Evolutionary conservation across 441 rosid genomes (phyloP), one percentile per base, ranked within the genome.

Genomic region (Raphanus hybrid): DNA sequence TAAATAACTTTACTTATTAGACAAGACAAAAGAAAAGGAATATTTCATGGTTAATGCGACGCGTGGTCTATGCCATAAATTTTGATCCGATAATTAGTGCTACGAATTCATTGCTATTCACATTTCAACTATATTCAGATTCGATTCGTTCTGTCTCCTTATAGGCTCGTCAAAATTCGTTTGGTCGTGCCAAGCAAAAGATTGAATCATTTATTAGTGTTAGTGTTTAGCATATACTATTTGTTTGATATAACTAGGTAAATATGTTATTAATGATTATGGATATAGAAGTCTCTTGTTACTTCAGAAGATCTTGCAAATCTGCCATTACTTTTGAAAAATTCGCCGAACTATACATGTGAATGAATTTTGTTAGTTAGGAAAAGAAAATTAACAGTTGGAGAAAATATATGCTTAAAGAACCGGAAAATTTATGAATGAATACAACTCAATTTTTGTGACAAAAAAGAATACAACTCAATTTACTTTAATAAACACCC

Each of bases 131-230:
- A 34, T 63, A 3, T 23, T 58, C 39, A 52, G 58, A 54, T 69
- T 76, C 70, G 63, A 37, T 69, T 70, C 59, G 34, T 62, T 76
- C 14, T 61, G 32, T 23, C 26, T 23, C 62, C 34, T 57, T 23
- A 2, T 39, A 2, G 11, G 23, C 45, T 76, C 6, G 65, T 39
- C 80, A 54, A 52, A 26, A 37, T 76, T 63, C 45, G 1, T 69
- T 50, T 50, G 58, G 58, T 76, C 75, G 34, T 32, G 18, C 74
- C 55, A 50, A 34, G 20, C 20, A 14, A 62, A 50, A 6, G 1
- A 59, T 59, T 18, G 23, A 41, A 12, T 59, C 39, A 59, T 18
- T 45, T 12, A 12, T 45, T 12, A 12, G 9, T 67, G 12, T 43
- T 43, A 7, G 14, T 11, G 10, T 58, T 11, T 66, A 15, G 20